Conservation (phyloP, 176 grass and related monocot genomes). For the Oryza brachyantha region DNA sequence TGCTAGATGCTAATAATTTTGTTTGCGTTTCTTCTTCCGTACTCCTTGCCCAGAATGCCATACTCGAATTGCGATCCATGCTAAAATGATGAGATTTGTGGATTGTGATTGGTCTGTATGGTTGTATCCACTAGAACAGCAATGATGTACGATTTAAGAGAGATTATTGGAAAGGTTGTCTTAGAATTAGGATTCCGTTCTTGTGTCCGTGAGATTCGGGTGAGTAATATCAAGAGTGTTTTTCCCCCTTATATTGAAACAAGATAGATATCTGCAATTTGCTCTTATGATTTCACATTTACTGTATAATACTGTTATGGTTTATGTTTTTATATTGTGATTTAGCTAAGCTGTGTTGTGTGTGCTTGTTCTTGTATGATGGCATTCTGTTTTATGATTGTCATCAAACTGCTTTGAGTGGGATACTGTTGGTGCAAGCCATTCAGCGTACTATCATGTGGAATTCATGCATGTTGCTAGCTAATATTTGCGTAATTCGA, state of each 20-base stretch:
- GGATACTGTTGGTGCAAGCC: not conserved
- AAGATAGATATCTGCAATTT: not conserved
- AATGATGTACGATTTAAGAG: not conserved
- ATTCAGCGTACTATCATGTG: not conserved
- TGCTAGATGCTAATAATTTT: not conserved
- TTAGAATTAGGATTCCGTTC: not conserved
- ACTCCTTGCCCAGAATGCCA: not conserved
- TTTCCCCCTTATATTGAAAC: not conserved
- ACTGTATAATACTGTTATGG: not conserved
- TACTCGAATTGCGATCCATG: not conserved
- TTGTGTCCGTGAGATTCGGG: not conserved
- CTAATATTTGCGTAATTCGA: not conserved
- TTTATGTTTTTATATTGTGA: conserved; percentile 1
- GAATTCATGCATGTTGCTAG: not conserved
- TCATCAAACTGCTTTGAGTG: not conserved
- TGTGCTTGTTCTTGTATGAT: not conserved
- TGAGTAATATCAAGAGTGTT: not conserved
- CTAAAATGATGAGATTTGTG: not conserved
- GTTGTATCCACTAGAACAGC: not conserved
- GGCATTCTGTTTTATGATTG: not conserved
- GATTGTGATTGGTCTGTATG: not conserved
- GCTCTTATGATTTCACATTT: not conserved
- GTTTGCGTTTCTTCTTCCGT: not conserved
- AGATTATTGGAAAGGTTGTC: not conserved
- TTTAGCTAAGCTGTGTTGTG: not conserved